Evolutionary conservation across 306 rosid species (phyloP), one percentile per base, ranked within the genome.

Genomic region (Rosa chinensis): DNA sequence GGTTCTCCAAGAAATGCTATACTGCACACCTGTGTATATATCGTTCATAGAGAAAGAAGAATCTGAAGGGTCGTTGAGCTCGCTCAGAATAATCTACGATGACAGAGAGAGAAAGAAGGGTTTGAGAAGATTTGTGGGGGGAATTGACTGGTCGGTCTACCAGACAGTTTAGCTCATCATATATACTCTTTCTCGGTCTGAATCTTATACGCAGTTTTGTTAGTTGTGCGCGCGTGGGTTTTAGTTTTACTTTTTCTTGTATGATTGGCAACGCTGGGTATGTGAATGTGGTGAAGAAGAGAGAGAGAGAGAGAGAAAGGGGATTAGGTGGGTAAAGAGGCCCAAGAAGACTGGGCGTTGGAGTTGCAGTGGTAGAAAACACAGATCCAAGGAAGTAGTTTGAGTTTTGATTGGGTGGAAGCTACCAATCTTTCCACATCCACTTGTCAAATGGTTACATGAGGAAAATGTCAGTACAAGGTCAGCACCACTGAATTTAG

Each of bases 111-210:
- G 28, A 76, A 66, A 18, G 0, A 2, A 12, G 62, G 71, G 10
- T 73, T 79, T 47, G 47, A 14, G 25, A 12, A 62, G 37, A 32
- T 13, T 25, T 28, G 42, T 62, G 66, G 68, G 43, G 58, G 69
- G 6, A 67, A 40, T 91, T 91, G 96, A 92, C 94, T 83, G 97
- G 91, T 90, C 88, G 97, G 86, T 90, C 89, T 88, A 87, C 93
- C 92, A 74, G 87, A 90, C 93, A 80, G 86, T 86, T 85, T 89
- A 80, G 86, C 85, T 85, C 77, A 28, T 28, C 32, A 28, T 28
- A 2, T 40, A 13, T 10, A 42, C 44, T 66, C 47, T 37, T 66
- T 39, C 70, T 35, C 12, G 21, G 23, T 39, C 48, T 66, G 48
- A 66, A 40, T 39, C 48, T 66, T 16, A 37, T 16, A 10, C 71